Percentiles rank a stretch among this genome's conserved stretches.
Evolutionary conservation across 768 basidiomycete genomes (phyloP).

Genomic region (Lentinula aciculospora): DNA sequence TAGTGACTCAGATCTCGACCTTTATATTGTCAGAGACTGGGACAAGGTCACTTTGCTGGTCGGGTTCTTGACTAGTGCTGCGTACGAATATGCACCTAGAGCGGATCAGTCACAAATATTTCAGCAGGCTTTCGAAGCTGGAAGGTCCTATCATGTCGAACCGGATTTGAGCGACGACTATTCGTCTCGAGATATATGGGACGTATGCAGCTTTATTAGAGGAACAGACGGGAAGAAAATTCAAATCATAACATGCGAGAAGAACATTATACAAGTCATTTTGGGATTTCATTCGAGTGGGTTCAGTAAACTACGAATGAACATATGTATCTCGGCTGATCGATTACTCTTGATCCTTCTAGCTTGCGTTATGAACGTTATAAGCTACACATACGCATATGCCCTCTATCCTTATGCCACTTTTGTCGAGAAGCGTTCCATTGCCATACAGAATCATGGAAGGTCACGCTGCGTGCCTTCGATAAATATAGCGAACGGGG

Average conservation of each 20-base stretch:
- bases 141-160: background rate
- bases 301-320: conserved; percentile 12
- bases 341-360: background rate
- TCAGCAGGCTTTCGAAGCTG: background rate
- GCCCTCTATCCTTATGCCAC: conserved; percentile 36
- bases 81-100: conserved; percentile 23
- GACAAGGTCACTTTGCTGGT: conserved; percentile 20
- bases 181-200: background rate
- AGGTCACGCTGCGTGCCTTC: conserved; percentile 10
- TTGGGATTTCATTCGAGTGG: conserved; percentile 43
- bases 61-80: conserved; percentile 25
- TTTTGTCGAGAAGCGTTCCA: conserved; percentile 18
- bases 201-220: conserved; percentile 26
- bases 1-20: conserved; percentile 43
- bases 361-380: conserved; percentile 41
- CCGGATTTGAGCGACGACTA: conserved; percentile 1
- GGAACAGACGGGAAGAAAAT: conserved; percentile 19
- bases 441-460: background rate
- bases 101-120: conserved; percentile 16
- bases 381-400: conserved; percentile 34
- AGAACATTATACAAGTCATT: conserved; percentile 30
- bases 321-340: background rate
- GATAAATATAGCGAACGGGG: conserved; percentile 32
- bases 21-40: conserved; percentile 33
- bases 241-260: conserved; percentile 32